Evolutionary conservation across 169 alveolate species (phyloP).

Genomic region (Prorocentrum cordatum): DNA sequence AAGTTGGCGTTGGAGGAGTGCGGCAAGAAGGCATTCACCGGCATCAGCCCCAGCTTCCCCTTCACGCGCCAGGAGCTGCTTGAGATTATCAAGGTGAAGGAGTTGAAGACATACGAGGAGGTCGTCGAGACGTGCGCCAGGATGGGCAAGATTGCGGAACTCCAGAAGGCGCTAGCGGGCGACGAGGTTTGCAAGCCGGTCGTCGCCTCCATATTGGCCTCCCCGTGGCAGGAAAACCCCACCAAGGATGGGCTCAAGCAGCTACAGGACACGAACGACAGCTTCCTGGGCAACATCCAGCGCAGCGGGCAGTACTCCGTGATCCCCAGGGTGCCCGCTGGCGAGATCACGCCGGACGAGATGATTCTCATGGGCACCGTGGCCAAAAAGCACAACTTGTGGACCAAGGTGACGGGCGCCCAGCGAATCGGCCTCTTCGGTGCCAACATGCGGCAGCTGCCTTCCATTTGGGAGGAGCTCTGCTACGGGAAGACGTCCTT

Average conservation of each 20-base stretch:
- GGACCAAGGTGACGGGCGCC: slow-evolving; percentile 57
- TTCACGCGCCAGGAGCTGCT: not conserved
- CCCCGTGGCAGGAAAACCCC: not conserved
- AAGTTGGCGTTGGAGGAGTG: not conserved
- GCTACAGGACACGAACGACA: slow-evolving; percentile 33
- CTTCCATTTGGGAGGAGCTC: too few species aligned
- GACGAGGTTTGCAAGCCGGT: slow-evolving; percentile 34
- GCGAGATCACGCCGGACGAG: slow-evolving; percentile 31
- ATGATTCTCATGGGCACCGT: slow-evolving; percentile 1
- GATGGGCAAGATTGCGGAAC: too few species aligned
- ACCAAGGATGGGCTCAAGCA: not conserved
- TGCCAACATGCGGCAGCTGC: slow-evolving; percentile 3
- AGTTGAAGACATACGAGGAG: slow-evolving; percentile 5
- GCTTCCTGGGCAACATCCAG: slow-evolving; percentile 62
- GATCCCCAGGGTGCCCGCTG: slow-evolving; percentile 38
- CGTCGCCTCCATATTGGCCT: slow-evolving; percentile 20
- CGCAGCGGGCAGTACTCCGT: slow-evolving; percentile 29
- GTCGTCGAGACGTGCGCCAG: not conserved
- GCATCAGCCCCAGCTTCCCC: not conserved
- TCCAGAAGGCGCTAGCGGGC: too few species aligned
- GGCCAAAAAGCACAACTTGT: slow-evolving; percentile 44
- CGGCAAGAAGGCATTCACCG: not conserved
- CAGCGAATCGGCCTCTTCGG: slow-evolving; percentile 61
- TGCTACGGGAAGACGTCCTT: not conserved
- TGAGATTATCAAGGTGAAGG: slow-evolving; percentile 18